Evolutionary conservation across 2,329 filamentous ascomycete species (phyloP), one percentile per base, ranked within the genome.

Genomic region (Lachnellula subtilissima): DNA sequence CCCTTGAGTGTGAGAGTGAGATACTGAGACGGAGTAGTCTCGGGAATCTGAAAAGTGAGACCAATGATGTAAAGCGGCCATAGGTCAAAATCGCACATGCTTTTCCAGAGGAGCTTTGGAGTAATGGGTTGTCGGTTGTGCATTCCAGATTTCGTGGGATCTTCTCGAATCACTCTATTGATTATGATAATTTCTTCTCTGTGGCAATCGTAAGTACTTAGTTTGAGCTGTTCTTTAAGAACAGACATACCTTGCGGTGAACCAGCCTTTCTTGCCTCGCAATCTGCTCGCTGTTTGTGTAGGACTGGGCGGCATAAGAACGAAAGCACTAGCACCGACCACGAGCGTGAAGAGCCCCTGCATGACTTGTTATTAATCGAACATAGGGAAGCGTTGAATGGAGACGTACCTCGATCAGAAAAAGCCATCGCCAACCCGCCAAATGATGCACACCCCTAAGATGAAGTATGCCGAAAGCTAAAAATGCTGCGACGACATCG

Each of bases 151-250:
- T 79, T 79, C 2, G 71, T 71, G 5, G 79, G 80, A 57, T 82
- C 81, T 50, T 84, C 80, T 7, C 80, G 75, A 19, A 72, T 59
- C 19, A 85, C 75, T 36, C 78, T 77, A 64, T 86, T 87, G 6
- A 86, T 81, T 71, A 88, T 82, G 57, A 87, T 86, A 61, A 83
- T 83, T 66, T 85, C 83, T 67, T 88, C 84, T 19, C 58, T 58
- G 28, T 23, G 2, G 28, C 9, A 50, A 25, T 2, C 14, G 17
- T 12, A 23, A 14, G 25, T 35, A 39, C 15, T 36, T 7, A 5
- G 17, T 46, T 15, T 9, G 28, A 53, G 40, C 42, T 36, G 6
- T 28, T 23, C 7, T n/a, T 9, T 7, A 48, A 14, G n/a, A 23
- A 36, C 9, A 28, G 17, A 22, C 28, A 14, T 56, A 56, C 57